Evolutionary conservation across 257 asterid genomes (phyloP), one percentile per base, ranked within the genome.

Genomic region (Cruciata laevipes): DNA sequence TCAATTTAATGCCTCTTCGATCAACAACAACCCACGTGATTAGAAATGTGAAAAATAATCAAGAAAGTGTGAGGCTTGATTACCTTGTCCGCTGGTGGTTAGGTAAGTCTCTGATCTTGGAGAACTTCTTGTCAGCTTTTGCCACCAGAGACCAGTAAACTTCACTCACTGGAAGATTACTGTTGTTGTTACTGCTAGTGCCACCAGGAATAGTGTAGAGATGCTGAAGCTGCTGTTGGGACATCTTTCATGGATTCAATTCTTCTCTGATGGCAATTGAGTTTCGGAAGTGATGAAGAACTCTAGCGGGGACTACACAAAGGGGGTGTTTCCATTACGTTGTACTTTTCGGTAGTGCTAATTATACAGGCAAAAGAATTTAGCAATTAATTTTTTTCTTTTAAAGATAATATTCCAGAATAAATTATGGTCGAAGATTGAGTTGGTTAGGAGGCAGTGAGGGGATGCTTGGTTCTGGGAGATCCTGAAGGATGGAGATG

Each of bases 41-140:
- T 42, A 72, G 52, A 33, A 66, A 33, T 18, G 63, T 14, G 16
- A 58, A 21, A 23, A 21, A 17, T 12, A 25, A 24, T 17, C 30
- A 3, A 35, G 6, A 71, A 49, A 52, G n/a, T 18, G 44, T 16
- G 24, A 56, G 0, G 16, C 42, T n/a, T 23, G 4, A 10, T 67
- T 63, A 92, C 98, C 96, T 80, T 73, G 88, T 86, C 65, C 96
- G 92, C 72, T 90, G 95, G 74, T 93, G 88, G 74, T 85, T 90
- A 14, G 96, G 96, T 77, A 90, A 85, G 82, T 93, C 97, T 18
- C 97, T 88, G 80, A 93, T 93, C 89, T 93, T 88, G 27, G 97
- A 88, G 80, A 93, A 90, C 69, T 93, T 93, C 86, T 88, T 93
- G 79, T 93, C 97, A 69, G 97, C 99, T 77, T 93, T 93, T 71